phyloP scores from a whole-genome alignment of 805 yeast species.

The Brettanomyces nanus region DNA sequence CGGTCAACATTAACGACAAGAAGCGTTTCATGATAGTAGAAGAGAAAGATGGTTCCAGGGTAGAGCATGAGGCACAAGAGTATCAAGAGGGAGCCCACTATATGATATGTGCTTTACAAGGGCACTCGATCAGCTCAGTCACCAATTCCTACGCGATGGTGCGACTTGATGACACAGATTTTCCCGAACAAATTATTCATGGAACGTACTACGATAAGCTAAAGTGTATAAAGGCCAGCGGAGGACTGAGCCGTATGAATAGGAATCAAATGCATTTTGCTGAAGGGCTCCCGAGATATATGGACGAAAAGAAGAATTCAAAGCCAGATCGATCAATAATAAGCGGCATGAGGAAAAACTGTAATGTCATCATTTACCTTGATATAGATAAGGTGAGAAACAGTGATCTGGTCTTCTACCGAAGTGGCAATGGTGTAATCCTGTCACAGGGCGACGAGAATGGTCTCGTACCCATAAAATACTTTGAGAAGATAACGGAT shows the following conservation, averaged over 20 bases:
- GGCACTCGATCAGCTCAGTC: conserved; percentile 60
- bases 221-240: conserved; percentile 36
- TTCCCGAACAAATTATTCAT: conserved; percentile 59
- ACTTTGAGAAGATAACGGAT: conserved; percentile 29
- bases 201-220: conserved; percentile 60
- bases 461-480: conserved; percentile 42
- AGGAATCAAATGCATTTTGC: conserved; percentile 88
- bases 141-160: conserved; percentile 28
- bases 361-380: conserved; percentile 54
- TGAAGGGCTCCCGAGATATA: conserved; percentile 35
- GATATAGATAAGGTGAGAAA: conserved; percentile 42
- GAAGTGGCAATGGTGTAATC: conserved; percentile 69
- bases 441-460: conserved; percentile 51
- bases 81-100: conserved; percentile 18
- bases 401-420: conserved; percentile 42
- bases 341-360: conserved; percentile 65
- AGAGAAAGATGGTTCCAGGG: background rate
- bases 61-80: conserved; percentile 1
- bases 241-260: conserved; percentile 59
- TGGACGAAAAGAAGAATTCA: conserved; percentile 10
- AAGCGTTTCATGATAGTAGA: conserved; percentile 52
- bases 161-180: conserved; percentile 22
- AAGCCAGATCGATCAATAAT: conserved; percentile 33
- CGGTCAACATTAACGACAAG: conserved; percentile 64
- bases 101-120: conserved; percentile 83